Evolutionary conservation across 192 early-diverging fungal species (phyloP).

Genomic region (Chytriomyces sp.): DNA sequence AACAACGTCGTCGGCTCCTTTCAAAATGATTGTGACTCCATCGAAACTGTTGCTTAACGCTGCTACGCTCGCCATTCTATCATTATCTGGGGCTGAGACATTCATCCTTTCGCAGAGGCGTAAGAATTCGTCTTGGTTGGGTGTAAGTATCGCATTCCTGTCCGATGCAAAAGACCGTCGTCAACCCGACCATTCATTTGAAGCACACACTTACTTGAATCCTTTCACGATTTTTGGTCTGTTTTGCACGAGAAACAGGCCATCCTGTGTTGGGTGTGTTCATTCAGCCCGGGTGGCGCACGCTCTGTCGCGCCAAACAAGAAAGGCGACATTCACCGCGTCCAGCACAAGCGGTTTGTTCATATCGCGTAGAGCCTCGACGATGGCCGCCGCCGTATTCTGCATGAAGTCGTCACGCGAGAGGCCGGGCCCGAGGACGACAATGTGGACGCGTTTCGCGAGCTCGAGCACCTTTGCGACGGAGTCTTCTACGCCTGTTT

Average conservation of each 20-base stretch:
- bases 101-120: conserved; percentile 26
- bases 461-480: conserved; percentile 51
- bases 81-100: background rate
- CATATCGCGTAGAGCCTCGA: conserved; percentile 65
- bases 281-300: background rate
- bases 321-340: conserved; percentile 61
- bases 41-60: conserved; percentile 68
- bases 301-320: background rate
- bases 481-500: conserved; percentile 37
- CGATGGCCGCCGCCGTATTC: conserved; percentile 63
- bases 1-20: conserved; percentile 76
- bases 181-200: background rate
- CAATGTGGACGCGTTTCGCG: conserved; percentile 74
- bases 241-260: conserved; percentile 72
- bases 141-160: conserved; percentile 23
- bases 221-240: conserved; percentile 71
- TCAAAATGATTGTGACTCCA: conserved; percentile 75
- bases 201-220: conserved; percentile 53
- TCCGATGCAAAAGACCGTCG: background rate
- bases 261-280: conserved; percentile 61
- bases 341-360: conserved; percentile 83
- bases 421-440: conserved; percentile 91
- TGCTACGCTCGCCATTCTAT: conserved; percentile 43
- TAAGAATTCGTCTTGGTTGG: conserved; percentile 23
- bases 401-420: conserved; percentile 75